Evolutionary conservation across 225 moss, liverwort and hornwort species (phyloP), one percentile per base, ranked within the genome.

Genomic region (Pseudoscleropodium purum): DNA sequence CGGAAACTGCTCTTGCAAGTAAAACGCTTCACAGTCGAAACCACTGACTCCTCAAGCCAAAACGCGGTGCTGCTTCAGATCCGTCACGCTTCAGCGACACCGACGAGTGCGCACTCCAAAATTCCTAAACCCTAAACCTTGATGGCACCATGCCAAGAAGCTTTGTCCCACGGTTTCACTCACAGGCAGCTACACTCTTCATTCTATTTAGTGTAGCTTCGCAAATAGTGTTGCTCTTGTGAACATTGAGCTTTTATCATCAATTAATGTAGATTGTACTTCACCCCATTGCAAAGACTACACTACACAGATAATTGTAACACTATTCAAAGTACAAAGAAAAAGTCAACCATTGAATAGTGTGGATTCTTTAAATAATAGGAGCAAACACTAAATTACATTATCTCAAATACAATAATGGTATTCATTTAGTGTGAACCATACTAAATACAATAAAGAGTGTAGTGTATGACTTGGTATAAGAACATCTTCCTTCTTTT

Each of bases 351-450:
- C 47, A 47, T 47, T 47, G 9, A 47, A 47, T 47, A 47, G 47
- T 70, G 4, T 24, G 0, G 0, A 39, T 70, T 70, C 14, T 0
- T 39, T 25, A 39, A 24, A 69, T 24, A 4, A 13, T n/a, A 1
- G 14, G 12, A 70, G 2, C 39, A 39, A 47, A 70, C 3, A 24
- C 2, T 39, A 39, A 70, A 39, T 3, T 0, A 14, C 39, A 14
- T 39, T 1, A 39, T 25, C 1, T 7, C 39, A 25, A 39, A 21
- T 39, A 14, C 0, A 3, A 0, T 70, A 39, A 14, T 39, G 7
- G 4, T 39, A n/a, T 70, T 12, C 25, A 70, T 70, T 24, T 70
- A 7, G 4, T 70, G 7, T 7, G 5, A 1, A 24, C 39, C 14
- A 24, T 4, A 39, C 69, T 24, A 24, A 39, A 39, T 25, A 69